phyloP scores from a whole-genome alignment of 2,329 filamentous ascomycete species.

The Colletotrichum sp. region DNA sequence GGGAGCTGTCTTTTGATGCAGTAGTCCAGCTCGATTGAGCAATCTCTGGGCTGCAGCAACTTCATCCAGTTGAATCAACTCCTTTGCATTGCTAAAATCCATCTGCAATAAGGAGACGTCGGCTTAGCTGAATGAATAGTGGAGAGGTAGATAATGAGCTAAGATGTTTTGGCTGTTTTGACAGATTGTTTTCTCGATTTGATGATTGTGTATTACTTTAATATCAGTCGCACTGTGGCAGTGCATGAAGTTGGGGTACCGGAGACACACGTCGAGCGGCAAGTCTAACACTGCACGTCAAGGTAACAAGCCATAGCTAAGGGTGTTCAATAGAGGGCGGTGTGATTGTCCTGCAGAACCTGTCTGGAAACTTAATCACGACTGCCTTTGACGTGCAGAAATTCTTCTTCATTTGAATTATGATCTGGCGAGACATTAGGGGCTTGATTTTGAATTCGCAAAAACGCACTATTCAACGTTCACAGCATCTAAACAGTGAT shows the following conservation, averaged over 20 bases:
- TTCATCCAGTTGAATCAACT: not conserved
- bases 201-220: not conserved
- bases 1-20: not conserved
- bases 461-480: too few relatives aligned
- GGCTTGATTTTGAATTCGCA: too few relatives aligned
- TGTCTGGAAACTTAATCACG: too few relatives aligned
- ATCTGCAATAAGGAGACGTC: not conserved
- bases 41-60: not conserved
- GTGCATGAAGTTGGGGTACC: not conserved
- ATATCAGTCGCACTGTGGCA: not conserved
- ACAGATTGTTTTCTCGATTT: not conserved
- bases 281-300: too few relatives aligned
- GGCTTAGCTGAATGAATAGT: not conserved
- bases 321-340: too few relatives aligned
- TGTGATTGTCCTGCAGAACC: too few relatives aligned
- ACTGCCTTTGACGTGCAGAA: too few relatives aligned
- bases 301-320: too few relatives aligned
- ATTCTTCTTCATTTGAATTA: too few relatives aligned
- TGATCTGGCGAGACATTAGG: too few relatives aligned
- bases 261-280: too few relatives aligned
- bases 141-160: not conserved
- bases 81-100: not conserved
- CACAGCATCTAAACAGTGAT: too few relatives aligned
- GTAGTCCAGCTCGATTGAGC: not conserved
- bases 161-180: not conserved